Evolutionary conservation across 352 stramenopile genomes (phyloP), one percentile per base, ranked within the genome.

Genomic region (Phytophthora kernoviae): DNA sequence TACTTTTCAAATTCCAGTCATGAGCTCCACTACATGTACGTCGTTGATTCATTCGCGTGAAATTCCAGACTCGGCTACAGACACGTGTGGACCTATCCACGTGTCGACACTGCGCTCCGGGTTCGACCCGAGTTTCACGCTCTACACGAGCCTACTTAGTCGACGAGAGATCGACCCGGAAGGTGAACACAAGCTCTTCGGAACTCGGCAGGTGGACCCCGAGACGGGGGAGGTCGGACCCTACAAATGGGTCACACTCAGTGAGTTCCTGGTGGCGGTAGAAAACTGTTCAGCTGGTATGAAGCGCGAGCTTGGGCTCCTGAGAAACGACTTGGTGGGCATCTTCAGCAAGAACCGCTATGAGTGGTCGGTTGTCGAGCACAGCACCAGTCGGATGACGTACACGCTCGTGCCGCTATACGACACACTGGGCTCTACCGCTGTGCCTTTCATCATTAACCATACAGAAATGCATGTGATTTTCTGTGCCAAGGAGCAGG

Each of bases 291-390:
- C 77, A 9, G 68, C 58, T 8, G 80, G 70, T 9, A 76, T 90
- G 68, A 75, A 55, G 20, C 39, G 63, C 17, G 62, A 74, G 45
- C 58, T 88, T 12, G 58, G 52, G 24, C 51, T 85, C 43, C 42
- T 65, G 37, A 77, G 83, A 37, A 66, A 73, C 4, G 81, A 80
- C 10, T 70, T 86, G 21, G 74, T 93, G 10, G 84, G 84, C n/a
- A 48, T 93, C 15, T 91, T 91, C 67, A 78, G 62, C 65, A 90
- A 90, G 64, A 93, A 93, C 57, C 78, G 84, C 22, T 86, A 86
- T 54, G 84, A 93, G 54, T 91, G 84, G 84, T 70, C 79, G 2
- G 51, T 90, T 1, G 80, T 89, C 8, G 84, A 93, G 65, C 81
- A 87, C 63, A 73, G 62, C n/a, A 80, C 62, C 47, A 91, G 85